Base-by-base conservation (phyloP, 495 filamentous ascomycete genomes). In the Penicillium cinerascens region DNA sequence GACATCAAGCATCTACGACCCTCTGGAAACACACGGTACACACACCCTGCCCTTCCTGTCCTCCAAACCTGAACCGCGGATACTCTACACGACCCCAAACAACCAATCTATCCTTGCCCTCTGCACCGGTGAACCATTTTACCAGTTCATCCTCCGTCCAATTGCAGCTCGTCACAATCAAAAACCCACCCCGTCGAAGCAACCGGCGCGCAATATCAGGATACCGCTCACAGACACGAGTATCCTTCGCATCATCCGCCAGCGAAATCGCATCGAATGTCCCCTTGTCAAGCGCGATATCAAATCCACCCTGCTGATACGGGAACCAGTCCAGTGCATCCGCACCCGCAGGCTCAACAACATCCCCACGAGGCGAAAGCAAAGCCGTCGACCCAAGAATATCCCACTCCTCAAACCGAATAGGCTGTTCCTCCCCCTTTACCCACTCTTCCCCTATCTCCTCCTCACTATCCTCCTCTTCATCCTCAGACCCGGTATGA, bases 261-360 rank as follows among this genome's bases (percentile, higher is more conserved):
- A 98, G 70, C 37, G 82, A 87, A 6, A 98, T 83, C 2, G 93
- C 93, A 77, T 98, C 93, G 71, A 96, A 98, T 1, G 93, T 98
- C 21, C 93, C 93, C 66, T 98, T 98, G 70, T 98, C 93, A 6
- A 97, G 78, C 0, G 96, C 86, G 0, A 97, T 80, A 71, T 97
- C 91, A 66, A 91, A 97, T 0, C 84, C 81, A 9, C 66, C 51
- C 52, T 58, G 10, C 36, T 51, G 27, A 46, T 67, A 60, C 21
- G 73, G 56, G 56, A 71, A 70, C 68, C 70, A 65, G 52, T 52
- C 35, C 3, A 66, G 21, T n/a, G 17, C 42, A 20, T 74, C n/a
- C n/a, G n/a, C 55, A 54, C 69, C 42, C 0, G 25, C 10, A 4
- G 26, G 2, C 1, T 40, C 7, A 0, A 40, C 6, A 11, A 59